These are phyloP conservation scores for Paraphaeosphaeria minitans DNA, from an alignment of 2,329 filamentous ascomycete species.

Conservation along the genomic window DNA sequence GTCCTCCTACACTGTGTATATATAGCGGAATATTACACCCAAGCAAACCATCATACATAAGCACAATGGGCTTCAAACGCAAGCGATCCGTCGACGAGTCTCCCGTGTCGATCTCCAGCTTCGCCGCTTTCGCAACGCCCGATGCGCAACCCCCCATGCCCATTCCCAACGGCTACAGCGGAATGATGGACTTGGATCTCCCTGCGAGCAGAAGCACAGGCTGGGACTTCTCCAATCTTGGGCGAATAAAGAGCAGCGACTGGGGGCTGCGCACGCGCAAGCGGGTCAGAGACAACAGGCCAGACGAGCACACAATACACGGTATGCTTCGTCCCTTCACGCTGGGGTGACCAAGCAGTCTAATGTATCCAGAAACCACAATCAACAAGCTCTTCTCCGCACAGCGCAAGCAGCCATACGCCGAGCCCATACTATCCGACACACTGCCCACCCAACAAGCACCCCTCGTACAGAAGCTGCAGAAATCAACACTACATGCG, in stretches of 20 bases:
- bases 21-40: not conserved
- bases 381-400: constrained; percentile 53
- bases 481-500: constrained; percentile 54
- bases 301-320: constrained; percentile 61
- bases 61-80: constrained; percentile 61
- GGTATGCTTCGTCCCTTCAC: constrained; percentile 46
- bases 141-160: constrained; percentile 36
- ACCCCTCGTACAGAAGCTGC: constrained; percentile 27
- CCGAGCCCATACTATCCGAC: constrained; percentile 35
- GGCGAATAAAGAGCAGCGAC: constrained; percentile 43
- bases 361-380: constrained; percentile 48
- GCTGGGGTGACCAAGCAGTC: too few relatives aligned
- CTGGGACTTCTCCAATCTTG: constrained; percentile 35
- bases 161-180: constrained; percentile 24
- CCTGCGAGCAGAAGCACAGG: constrained; percentile 16
- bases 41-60: not conserved
- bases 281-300: constrained; percentile 62
- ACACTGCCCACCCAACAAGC: constrained; percentile 19
- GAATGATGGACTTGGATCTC: constrained; percentile 34
- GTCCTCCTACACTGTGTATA: not conserved
- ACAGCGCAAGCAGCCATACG: constrained; percentile 43
- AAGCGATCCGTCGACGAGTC: constrained; percentile 59
- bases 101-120: constrained; percentile 50
- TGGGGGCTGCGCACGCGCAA: constrained; percentile 64
- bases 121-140: constrained; percentile 37